Base-by-base conservation (phyloP, 169 alveolate genomes). In the Babesia ovata region DNA sequence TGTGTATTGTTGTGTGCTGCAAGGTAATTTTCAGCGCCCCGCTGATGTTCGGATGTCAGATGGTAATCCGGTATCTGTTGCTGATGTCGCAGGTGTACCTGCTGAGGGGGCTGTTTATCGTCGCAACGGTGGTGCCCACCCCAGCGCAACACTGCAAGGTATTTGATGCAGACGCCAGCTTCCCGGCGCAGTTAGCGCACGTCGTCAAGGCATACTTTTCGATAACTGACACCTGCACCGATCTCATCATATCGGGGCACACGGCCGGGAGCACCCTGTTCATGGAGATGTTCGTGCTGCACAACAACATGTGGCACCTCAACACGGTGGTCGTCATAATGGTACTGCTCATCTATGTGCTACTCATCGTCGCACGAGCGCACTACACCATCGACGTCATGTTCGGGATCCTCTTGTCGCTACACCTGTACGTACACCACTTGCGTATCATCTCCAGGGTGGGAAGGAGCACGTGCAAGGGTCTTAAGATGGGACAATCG, bases 221-320 rank as follows among this genome's bases (percentile, higher is more conserved):
- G 16, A 59, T 83, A 44, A 79, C 61, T 17, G 75, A 76, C 16
- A 86, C 86, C 69, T 89, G 93, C 66, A 89, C 93, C 8, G 93
- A 89, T 76, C 53, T 85, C 56, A 82, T 89, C 16, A 73, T 89
- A n/a, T 89, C 93, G 26, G 93, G 93, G n/a, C 93, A 89, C 75
- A 76, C 92, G 13, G 75, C 79, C 54, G 72, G 84, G 28, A 89
- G 91, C 8, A 53, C 79, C 54, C 74, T 81, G 21, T 13, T 67
- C 76, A 33, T 69, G 33, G 36, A 45, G 26, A 62, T 65, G 62
- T 83, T 67, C 21, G 63, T 85, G 22, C 54, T 86, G 66, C 42
- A 71, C 53, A 79, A 82, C 72, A 60, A 73, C 48, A 58, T 50
- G 61, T 74, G 76, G 69, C 63, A 75, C 50, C 61, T 79, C 61